Percentiles rank a stretch among this genome's conserved stretches.
These are phyloP conservation scores for Xerocomellus amylosporus DNA, from an alignment of 768 basidiomycete genomes.

Conservation along the genomic window DNA sequence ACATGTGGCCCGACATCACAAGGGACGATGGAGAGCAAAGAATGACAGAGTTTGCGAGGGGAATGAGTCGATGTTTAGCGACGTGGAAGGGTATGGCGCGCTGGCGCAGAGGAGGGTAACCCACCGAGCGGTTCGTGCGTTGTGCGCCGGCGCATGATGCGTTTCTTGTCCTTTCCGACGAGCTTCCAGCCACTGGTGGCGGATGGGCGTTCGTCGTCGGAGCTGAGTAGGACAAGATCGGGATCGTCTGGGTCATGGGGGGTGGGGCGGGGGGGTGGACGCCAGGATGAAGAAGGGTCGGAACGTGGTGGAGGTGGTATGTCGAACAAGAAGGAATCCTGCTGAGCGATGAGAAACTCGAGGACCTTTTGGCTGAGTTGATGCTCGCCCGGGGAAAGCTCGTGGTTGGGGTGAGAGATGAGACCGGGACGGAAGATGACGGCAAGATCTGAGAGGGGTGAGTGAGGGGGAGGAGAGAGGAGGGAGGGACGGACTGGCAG, in stretches of 20 bases:
- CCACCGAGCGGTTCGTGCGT: slow-evolving; percentile 45
- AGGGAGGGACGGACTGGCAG: slow-evolving; percentile 64
- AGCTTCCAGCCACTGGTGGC: slow-evolving; percentile 53
- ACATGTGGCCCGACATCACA: slow-evolving; percentile 7
- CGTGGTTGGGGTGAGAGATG: slow-evolving; percentile 84
- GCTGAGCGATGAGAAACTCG: slow-evolving; percentile 94
- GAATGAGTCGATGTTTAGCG: slow-evolving; percentile 24
- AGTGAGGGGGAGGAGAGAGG: neutral
- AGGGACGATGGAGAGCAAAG: slow-evolving; percentile 4
- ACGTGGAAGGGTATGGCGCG: slow-evolving; percentile 29
- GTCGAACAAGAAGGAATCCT: slow-evolving; percentile 92
- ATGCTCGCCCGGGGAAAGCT: slow-evolving; percentile 84
- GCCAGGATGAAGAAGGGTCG: slow-evolving; percentile 31
- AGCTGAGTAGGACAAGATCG: slow-evolving; percentile 44
- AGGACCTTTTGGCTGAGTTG: slow-evolving; percentile 85
- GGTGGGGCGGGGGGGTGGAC: slow-evolving; percentile 13
- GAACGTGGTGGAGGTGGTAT: slow-evolving; percentile 64
- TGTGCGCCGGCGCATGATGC: slow-evolving; percentile 55
- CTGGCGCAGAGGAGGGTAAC: slow-evolving; percentile 34
- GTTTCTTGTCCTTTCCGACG: slow-evolving; percentile 39
- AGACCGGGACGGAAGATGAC: slow-evolving; percentile 97
- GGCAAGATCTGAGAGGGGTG: slow-evolving; percentile 70
- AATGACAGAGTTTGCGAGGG: neutral
- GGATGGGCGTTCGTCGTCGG: slow-evolving; percentile 47
- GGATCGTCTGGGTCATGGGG: slow-evolving; percentile 39